Evolutionary conservation across 2,329 filamentous ascomycete genomes (phyloP), one percentile per base, ranked within the genome.

Genomic region (Diaporthe citri): DNA sequence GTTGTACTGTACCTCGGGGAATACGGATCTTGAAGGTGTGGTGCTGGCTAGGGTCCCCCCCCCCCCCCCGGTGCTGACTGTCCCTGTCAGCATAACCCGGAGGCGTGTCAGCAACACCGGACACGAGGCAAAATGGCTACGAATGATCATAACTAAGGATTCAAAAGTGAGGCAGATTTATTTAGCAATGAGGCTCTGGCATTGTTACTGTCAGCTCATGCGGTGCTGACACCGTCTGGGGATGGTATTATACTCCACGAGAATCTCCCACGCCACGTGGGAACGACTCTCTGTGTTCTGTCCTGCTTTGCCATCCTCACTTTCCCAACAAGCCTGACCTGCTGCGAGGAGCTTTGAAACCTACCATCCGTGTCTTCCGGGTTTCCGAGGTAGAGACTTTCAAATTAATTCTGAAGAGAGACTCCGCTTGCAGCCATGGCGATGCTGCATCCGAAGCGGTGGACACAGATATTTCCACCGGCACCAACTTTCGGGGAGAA

Each of bases 381-480:
- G 20, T n/a, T 2, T 7, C 10, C 28, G 20, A 36, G 13, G 7
- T 4, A 67, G 12, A 39, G 13, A 25, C 17, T 15, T 25, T 20
- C 15, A 34, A 36, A 39, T 10, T 6, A 20, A 5, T 4, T 5
- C 28, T 52, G 28, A 31, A 4, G 10, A 2, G 10, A 67, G 28
- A 9, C 22, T 52, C 12, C 25, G 22, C 28, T 10, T 25, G 46
- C 20, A n/a, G 43, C 31, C n/a, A 67, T 67, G 62, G 62, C 62
- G 9, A 67, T 67, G 62, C 31, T 67, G 17, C 62, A 67, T 39
- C 62, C 62, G 5, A 67, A 67, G 43, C 28, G 62, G 10, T 67
- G 62, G 62, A 72, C 69, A 13, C 69, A 72, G 12, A 62, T 72
- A 8, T 72, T 51, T 28, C 69, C 69, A 5, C 69, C 69, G 3